Evolutionary conservation across 2,329 filamentous ascomycete species (phyloP).

Genomic region (Ophiostoma angusticollis): DNA sequence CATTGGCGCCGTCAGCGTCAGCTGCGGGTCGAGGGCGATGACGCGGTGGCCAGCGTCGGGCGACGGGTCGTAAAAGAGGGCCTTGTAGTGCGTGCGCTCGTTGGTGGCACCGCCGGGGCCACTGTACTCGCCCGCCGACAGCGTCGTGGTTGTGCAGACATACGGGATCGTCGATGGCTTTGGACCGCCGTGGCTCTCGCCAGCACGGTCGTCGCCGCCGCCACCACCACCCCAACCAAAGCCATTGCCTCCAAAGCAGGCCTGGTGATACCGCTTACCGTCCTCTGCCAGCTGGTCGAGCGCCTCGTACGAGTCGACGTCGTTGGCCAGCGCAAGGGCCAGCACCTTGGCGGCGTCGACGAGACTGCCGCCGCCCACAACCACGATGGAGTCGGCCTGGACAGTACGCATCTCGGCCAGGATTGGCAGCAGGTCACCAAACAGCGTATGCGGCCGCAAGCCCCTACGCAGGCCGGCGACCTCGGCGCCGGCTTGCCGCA

Average conservation of each 20-base stretch:
- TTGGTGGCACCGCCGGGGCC: conserved; percentile 14
- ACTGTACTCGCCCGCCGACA: conserved; percentile 16
- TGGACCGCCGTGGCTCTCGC: background rate
- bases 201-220: background rate
- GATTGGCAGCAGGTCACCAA: conserved; percentile 12
- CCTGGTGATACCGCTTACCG: too few species aligned
- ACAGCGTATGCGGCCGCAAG: conserved; percentile 14
- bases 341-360: conserved; percentile 14
- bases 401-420: conserved; percentile 6
- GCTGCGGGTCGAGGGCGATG: conserved; percentile 36
- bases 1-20: conserved; percentile 33
- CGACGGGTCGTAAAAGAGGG: conserved; percentile 16
- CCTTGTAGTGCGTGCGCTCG: conserved; percentile 14
- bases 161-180: conserved; percentile 11
- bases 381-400: conserved; percentile 12
- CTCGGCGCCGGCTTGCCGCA: conserved; percentile 1
- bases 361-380: conserved; percentile 14
- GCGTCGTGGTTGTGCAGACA: conserved; percentile 14
- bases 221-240: too few species aligned
- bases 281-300: conserved; percentile 9
- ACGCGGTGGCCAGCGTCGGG: conserved; percentile 27
- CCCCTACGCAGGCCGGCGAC: conserved; percentile 11
- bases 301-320: conserved; percentile 7
- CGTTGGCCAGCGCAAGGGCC: conserved; percentile 13
- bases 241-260: too few species aligned